Evolutionary conservation across 257 asterid genomes (phyloP), one percentile per base, ranked within the genome.

Genomic region (Avicennia marina): DNA sequence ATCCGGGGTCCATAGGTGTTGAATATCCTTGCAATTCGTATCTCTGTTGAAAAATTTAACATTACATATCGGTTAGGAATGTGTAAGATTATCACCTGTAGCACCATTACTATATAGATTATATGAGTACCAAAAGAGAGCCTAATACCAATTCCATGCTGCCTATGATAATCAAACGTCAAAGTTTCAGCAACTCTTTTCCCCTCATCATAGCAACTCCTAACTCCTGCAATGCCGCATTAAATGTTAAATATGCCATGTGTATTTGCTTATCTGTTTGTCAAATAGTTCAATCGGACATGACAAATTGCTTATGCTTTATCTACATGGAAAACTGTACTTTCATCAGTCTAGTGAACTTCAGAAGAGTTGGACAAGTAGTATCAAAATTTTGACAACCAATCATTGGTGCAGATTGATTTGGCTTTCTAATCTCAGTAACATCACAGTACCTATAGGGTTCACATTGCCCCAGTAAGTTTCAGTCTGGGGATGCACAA

Each of bases 181-280:
- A 89, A 72, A 56, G 97, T 89, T 66, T 89, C 97, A 2, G 97
- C 97, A n/a, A 90, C 98, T 56, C 96, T 78, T 67, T 90, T 90
- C 12, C 98, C 96, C 74, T 88, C 96, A n/a, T 90, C 98, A n/a
- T 90, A 90, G 66, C 98, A 90, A 53, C 96, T 90, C 79, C 98
- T 75, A 39, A 90, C 98, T 56, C 98, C 98, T 90, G 83, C 73
- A 75, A 53, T 17, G 13, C 47, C 54, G 55, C 24, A 52, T 17
- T 38, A 41, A n/a, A 47, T 34, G 29, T 24, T 21, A 16, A 38
- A 38, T 45, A 33, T 24, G 54, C 42, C 15, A 51, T 25, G 64
- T 72, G 81, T 82, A 39, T n/a, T n/a, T n/a, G n/a, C n/a, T n/a
- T n/a, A n/a, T n/a, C n/a, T n/a, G n/a, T n/a, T n/a, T n/a, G n/a